phyloP scores from a whole-genome alignment of 768 basidiomycete genomes.

The Rhodotorula toruloides region DNA sequence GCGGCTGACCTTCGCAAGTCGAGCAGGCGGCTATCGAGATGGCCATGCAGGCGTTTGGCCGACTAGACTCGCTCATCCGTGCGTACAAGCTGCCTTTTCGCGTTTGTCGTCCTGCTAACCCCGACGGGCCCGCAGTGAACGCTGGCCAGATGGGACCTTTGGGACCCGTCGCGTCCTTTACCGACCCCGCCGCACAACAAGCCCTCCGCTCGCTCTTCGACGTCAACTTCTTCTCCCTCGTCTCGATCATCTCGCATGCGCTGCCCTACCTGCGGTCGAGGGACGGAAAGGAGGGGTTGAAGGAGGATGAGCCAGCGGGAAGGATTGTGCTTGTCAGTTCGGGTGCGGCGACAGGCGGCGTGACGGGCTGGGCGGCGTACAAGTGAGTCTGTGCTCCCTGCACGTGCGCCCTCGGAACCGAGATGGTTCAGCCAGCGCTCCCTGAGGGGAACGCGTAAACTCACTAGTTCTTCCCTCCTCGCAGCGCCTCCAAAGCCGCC shows the following conservation, averaged over 20 bases:
- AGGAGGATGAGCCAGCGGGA: conserved; percentile 23
- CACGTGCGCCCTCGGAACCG: no score
- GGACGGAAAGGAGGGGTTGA: conserved; percentile 37
- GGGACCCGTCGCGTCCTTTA: conserved; percentile 59
- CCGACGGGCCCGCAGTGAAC: conserved; percentile 58
- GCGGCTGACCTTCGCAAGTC: background rate
- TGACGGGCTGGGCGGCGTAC: conserved; percentile 62
- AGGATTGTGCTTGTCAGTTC: conserved; percentile 77
- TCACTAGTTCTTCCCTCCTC: conserved; percentile 38
- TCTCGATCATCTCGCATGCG: conserved; percentile 62
- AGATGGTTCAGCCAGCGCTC: no score
- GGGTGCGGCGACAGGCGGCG: conserved; percentile 68
- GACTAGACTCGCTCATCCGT: conserved; percentile 61
- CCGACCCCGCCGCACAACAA: conserved; percentile 34
- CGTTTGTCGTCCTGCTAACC: background rate
- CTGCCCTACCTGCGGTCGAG: conserved; percentile 66
- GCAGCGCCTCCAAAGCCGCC: conserved; percentile 75
- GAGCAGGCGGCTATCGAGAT: conserved; percentile 52
- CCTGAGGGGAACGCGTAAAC: no score
- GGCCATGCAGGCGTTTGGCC: conserved; percentile 56
- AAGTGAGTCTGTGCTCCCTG: background rate
- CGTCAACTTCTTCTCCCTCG: conserved; percentile 79
- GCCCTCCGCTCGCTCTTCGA: conserved; percentile 55
- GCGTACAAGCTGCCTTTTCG: background rate
- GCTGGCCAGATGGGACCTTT: conserved; percentile 58